These are phyloP conservation scores for Gossypium raimondii DNA, from an alignment of 345 rosid genomes.

Conservation along the genomic window DNA sequence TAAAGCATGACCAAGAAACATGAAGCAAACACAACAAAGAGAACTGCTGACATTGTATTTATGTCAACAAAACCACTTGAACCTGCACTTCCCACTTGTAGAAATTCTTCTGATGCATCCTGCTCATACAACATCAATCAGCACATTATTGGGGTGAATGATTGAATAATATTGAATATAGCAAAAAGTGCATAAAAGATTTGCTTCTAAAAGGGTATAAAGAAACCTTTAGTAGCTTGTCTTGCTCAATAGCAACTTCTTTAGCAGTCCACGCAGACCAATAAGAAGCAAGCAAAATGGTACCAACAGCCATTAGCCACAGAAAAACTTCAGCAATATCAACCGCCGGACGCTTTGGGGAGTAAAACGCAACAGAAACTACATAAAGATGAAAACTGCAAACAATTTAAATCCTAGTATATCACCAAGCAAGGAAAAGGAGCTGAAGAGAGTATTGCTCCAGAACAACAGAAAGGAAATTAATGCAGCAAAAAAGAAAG, in stretches of 20 bases:
- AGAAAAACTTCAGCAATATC: conserved; percentile 97
- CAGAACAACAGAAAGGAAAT: neutral
- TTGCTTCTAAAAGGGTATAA: conserved; percentile 9
- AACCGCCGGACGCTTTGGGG: conserved; percentile 86
- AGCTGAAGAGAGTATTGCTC: neutral
- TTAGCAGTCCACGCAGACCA: conserved; percentile 95
- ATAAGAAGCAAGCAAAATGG: conserved; percentile 80
- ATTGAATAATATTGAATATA: neutral
- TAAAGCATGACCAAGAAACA: conserved; percentile 95
- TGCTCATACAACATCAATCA: conserved; percentile 26
- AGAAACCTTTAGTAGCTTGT: conserved; percentile 79
- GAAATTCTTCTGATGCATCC: conserved; percentile 71
- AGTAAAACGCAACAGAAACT: conserved; percentile 84
- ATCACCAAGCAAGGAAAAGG: neutral
- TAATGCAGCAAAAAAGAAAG: conserved; percentile 14
- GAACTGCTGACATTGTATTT: conserved; percentile 69
- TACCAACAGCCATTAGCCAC: conserved; percentile 98
- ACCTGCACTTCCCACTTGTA: conserved; percentile 39
- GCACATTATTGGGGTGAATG: neutral
- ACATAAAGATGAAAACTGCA: conserved; percentile 23
- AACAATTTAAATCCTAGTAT: neutral
- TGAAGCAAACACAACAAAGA: conserved; percentile 92
- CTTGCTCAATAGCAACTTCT: conserved; percentile 87
- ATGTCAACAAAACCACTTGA: conserved; percentile 68
- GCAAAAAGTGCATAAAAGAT: neutral